A percentile compares a stretch with the other conserved stretches of the same genome.
Evolutionary conservation across 345 rosid species (phyloP).

Genomic region (Jatropha curcas): DNA sequence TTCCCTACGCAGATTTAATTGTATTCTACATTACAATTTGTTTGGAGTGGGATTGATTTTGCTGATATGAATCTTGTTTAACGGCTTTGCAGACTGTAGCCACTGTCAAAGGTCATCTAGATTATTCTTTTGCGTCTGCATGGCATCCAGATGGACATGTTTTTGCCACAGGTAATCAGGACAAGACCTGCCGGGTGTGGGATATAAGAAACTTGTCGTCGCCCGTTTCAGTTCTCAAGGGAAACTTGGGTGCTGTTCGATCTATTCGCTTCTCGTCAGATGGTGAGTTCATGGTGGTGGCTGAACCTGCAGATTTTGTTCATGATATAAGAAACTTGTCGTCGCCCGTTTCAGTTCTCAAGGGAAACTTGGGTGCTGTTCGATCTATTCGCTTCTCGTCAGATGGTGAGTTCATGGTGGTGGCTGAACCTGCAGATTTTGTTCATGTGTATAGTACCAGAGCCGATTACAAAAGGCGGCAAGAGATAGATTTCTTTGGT

Average conservation of each 20-base stretch:
- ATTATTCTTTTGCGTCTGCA: slow-evolving; percentile 65
- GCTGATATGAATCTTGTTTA: neutral
- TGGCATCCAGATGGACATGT: slow-evolving; percentile 62
- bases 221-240: slow-evolving; percentile 48
- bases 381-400: slow-evolving; percentile 55
- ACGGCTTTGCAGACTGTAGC: slow-evolving; percentile 36
- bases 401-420: slow-evolving; percentile 56
- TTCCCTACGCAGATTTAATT: neutral
- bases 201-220: slow-evolving; percentile 50
- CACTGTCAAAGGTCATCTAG: slow-evolving; percentile 49
- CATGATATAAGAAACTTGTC: slow-evolving; percentile 61
- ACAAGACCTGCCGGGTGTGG: slow-evolving; percentile 68
- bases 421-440: slow-evolving; percentile 67
- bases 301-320: slow-evolving; percentile 69
- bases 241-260: slow-evolving; percentile 59
- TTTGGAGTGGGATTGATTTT: neutral
- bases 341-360: slow-evolving; percentile 38
- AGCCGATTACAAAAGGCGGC: slow-evolving; percentile 36
- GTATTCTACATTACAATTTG: neutral
- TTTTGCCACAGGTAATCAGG: slow-evolving; percentile 69
- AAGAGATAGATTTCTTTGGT: slow-evolving; percentile 70
- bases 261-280: slow-evolving; percentile 57
- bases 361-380: slow-evolving; percentile 64
- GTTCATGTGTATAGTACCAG: slow-evolving; percentile 56
- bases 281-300: slow-evolving; percentile 57